These are phyloP conservation scores for Trichoderma reesei DNA, from an alignment of 495 filamentous ascomycete species.

Conservation along the genomic window DNA sequence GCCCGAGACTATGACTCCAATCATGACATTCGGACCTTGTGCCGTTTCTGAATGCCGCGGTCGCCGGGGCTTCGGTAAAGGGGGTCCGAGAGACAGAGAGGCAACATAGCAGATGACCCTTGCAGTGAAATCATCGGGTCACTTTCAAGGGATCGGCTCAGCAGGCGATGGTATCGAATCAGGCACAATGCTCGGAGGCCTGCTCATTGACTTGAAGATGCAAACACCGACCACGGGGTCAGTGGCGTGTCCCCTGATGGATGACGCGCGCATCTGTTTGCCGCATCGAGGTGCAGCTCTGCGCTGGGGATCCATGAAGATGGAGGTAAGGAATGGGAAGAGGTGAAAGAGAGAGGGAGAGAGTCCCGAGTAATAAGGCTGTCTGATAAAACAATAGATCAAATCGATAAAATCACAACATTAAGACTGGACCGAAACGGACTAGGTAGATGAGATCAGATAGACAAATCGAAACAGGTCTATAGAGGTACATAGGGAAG, in stretches of 20 bases:
- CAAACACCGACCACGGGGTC: neutral
- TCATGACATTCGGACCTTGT: no score
- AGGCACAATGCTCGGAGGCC: neutral
- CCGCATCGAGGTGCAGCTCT: no score
- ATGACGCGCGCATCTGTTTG: neutral
- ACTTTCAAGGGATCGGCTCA: neutral
- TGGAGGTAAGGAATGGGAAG: neutral
- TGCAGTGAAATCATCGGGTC: neutral
- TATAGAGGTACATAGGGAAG: no score
- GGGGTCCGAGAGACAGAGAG: neutral
- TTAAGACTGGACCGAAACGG: no score
- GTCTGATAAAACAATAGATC: no score
- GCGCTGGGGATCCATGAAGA: no score
- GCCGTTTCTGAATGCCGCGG: no score
- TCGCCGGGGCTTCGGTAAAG: neutral
- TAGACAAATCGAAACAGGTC: no score
- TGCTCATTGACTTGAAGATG: neutral
- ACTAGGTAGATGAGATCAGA: no score
- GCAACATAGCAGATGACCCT: neutral
- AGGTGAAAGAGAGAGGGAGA: neutral
- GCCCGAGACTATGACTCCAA: no score
- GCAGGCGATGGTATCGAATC: neutral
- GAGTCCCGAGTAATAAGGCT: no score
- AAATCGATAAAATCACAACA: no score
- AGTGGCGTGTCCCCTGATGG: conserved; percentile 1